phyloP scores from a whole-genome alignment of 148 eudicot genomes.

The Suaeda aralocaspica region DNA sequence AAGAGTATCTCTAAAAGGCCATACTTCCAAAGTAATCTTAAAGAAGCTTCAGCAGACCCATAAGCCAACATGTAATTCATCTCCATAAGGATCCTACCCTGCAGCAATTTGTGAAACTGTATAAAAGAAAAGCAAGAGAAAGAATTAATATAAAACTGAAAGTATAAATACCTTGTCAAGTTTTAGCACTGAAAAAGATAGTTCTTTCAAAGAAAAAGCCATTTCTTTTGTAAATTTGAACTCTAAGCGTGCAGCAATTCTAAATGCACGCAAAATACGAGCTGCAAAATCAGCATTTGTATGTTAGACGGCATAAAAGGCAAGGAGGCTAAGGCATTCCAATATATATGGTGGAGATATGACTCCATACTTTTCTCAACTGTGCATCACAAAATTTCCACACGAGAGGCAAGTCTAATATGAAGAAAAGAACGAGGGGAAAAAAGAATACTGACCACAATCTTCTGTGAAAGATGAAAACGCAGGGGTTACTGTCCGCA shows the following conservation, averaged over 20 bases:
- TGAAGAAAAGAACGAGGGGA: background rate
- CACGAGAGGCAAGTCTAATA: background rate
- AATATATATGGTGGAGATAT: background rate
- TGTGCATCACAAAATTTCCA: background rate
- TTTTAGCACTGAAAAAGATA: slow-evolving; percentile 24
- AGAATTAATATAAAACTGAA: background rate
- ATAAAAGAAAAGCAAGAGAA: slow-evolving; percentile 1
- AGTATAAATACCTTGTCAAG: slow-evolving; percentile 27
- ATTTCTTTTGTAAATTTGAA: slow-evolving; percentile 30
- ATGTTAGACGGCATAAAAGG: background rate
- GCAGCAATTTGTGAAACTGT: slow-evolving; percentile 6
- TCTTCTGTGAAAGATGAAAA: slow-evolving; percentile 29
- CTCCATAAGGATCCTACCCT: slow-evolving; percentile 37
- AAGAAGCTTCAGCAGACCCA: slow-evolving; percentile 35
- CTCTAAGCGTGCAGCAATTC: slow-evolving; percentile 34
- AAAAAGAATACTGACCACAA: slow-evolving; percentile 20
- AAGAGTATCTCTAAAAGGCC: slow-evolving; percentile 34
- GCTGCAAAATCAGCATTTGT: slow-evolving; percentile 17
- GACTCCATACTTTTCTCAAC: background rate
- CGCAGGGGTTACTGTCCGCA: slow-evolving; percentile 28
- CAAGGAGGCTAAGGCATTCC: slow-evolving; percentile 1
- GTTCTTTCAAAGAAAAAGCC: slow-evolving; percentile 27
- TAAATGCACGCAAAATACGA: slow-evolving; percentile 31
- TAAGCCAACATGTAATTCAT: slow-evolving; percentile 35
- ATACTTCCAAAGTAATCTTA: slow-evolving; percentile 34